phyloP scores from a whole-genome alignment of 2,329 filamentous ascomycete genomes.

The Coniochaeta prunicola region DNA sequence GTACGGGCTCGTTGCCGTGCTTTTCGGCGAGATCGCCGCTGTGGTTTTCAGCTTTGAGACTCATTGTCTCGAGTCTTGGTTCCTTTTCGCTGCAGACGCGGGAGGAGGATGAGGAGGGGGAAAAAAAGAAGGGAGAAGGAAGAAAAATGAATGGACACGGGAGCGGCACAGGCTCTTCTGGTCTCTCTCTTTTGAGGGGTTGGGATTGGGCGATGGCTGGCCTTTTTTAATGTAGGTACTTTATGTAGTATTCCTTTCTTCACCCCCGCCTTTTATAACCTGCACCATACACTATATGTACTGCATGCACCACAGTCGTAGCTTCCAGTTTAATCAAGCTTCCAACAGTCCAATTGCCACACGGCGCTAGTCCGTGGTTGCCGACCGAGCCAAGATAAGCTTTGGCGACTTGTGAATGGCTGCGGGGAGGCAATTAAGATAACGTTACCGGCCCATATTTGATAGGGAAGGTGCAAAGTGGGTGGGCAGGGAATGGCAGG shows the following conservation, averaged over 20 bases:
- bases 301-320: no score
- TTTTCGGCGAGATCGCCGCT: slow-evolving; percentile 3
- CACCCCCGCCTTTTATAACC: background rate
- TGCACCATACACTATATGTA: no score
- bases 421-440: background rate
- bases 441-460: slow-evolving; percentile 3
- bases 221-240: no score
- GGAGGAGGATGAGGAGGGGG: background rate
- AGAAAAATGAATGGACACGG: background rate
- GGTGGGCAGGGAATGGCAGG: no score
- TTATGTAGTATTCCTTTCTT: no score
- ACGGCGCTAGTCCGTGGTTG: background rate
- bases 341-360: no score
- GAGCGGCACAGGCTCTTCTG: no score
- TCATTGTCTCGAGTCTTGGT: no score
- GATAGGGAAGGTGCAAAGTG: background rate
- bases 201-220: no score
- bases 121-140: background rate
- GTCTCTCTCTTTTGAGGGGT: no score
- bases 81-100: background rate
- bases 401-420: background rate
- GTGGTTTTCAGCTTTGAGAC: slow-evolving; percentile 1
- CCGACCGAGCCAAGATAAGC: background rate
- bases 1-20: background rate
- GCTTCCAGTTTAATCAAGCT: no score